Percentiles rank a stretch among this genome's conserved stretches.
Evolutionary conservation across 2,329 filamentous ascomycete genomes (phyloP).

Genomic region (Trichoderma guizhouense): DNA sequence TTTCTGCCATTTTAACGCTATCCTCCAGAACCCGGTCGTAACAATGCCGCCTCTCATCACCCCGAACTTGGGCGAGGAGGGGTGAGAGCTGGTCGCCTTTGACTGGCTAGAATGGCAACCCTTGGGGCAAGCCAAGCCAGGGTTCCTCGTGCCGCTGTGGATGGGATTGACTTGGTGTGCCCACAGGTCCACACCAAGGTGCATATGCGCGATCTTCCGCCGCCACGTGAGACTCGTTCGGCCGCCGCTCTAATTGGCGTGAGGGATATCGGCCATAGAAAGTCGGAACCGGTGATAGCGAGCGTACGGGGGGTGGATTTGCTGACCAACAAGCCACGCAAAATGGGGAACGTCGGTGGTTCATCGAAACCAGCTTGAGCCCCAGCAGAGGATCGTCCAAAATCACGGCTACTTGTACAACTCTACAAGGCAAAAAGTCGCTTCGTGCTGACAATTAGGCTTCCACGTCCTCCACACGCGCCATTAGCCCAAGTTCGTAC

Average conservation of each 20-base stretch:
- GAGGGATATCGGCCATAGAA: slow-evolving; percentile 16
- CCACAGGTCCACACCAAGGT: slow-evolving; percentile 15
- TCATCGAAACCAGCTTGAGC: slow-evolving; percentile 6
- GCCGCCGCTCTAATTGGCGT: slow-evolving; percentile 16
- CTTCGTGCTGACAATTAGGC: slow-evolving; percentile 1
- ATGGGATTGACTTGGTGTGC: slow-evolving; percentile 17
- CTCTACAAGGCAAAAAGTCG: background rate
- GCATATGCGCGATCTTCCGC: slow-evolving; percentile 35
- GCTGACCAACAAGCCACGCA: slow-evolving; percentile 12
- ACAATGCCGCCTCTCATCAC: background rate
- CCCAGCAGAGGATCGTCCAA: slow-evolving; percentile 3
- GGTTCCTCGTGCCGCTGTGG: slow-evolving; percentile 31
- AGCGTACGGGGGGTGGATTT: background rate
- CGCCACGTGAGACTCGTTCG: slow-evolving; percentile 31
- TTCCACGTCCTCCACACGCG: background rate
- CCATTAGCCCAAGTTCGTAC: background rate
- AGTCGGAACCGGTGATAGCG: slow-evolving; percentile 18
- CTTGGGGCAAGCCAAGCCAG: slow-evolving; percentile 23
- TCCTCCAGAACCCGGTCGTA: background rate
- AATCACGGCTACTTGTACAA: background rate
- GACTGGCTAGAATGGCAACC: slow-evolving; percentile 23
- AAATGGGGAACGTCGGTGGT: slow-evolving; percentile 9
- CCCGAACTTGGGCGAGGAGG: slow-evolving; percentile 9
- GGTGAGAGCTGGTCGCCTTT: slow-evolving; percentile 22
- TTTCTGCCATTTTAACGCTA: slow-evolving; percentile 7